phyloP scores from a whole-genome alignment of 2,329 filamentous ascomycete species.

The Parastagonospora nodorum region DNA sequence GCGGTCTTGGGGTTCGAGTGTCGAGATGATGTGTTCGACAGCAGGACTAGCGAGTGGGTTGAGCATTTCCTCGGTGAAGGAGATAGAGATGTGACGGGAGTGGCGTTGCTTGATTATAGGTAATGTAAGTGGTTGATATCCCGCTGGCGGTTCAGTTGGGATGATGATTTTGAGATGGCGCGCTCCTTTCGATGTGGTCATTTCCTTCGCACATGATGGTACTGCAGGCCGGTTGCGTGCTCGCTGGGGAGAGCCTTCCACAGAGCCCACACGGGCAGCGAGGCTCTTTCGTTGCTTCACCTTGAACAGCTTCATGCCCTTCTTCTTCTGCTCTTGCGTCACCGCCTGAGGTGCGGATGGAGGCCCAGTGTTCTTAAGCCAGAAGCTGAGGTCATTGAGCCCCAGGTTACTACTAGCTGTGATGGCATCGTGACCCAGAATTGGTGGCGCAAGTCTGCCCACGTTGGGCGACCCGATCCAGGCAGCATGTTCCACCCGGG shows the following conservation, averaged over 20 bases:
- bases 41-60: conserved; percentile 25
- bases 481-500: conserved; percentile 17
- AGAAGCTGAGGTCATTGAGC: conserved; percentile 38
- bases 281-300: conserved; percentile 29
- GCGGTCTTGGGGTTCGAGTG: conserved; percentile 8
- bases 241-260: conserved; percentile 26
- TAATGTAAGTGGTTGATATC: conserved; percentile 9
- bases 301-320: conserved; percentile 29
- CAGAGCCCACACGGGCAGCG: conserved; percentile 25
- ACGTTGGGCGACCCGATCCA: conserved; percentile 22
- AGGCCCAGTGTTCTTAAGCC: conserved; percentile 39
- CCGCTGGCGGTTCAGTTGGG: conserved; percentile 15
- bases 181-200: conserved; percentile 34
- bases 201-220: conserved; percentile 34
- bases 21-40: conserved; percentile 24
- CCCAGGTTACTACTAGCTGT: conserved; percentile 30
- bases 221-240: conserved; percentile 15
- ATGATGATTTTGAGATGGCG: conserved; percentile 39
- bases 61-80: conserved; percentile 37
- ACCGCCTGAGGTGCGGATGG: conserved; percentile 11
- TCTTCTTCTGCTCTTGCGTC: conserved; percentile 18
- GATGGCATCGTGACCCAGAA: conserved; percentile 39
- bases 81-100: conserved; percentile 20
- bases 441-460: conserved; percentile 38
- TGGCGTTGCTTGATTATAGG: conserved; percentile 10